phyloP scores from a whole-genome alignment of 495 filamentous ascomycete species.

The Chaetomium tenue region DNA sequence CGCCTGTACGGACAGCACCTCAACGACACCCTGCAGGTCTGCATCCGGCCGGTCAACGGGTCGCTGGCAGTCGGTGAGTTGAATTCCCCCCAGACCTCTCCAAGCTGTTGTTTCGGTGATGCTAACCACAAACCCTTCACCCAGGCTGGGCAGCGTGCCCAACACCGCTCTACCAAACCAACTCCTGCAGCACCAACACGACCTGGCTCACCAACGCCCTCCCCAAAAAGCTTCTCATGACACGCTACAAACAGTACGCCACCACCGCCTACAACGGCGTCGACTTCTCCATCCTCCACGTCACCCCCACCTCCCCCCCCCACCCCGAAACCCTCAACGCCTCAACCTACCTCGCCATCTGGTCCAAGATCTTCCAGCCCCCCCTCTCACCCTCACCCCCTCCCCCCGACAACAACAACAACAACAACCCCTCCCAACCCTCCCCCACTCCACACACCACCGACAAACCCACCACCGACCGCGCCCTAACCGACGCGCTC shows the following conservation, averaged over 20 bases:
- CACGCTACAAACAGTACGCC: slow-evolving; percentile 18
- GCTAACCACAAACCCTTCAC: background rate
- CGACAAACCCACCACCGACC: too few species aligned
- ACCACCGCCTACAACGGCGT: slow-evolving; percentile 12
- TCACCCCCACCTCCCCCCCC: background rate
- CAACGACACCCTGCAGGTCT: slow-evolving; percentile 11
- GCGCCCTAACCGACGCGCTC: background rate
- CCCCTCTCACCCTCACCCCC: too few species aligned
- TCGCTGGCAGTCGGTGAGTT: slow-evolving; percentile 6
- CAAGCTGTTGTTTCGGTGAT: background rate
- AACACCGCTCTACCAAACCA: background rate
- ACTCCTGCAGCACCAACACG: background rate
- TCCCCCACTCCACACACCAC: too few species aligned
- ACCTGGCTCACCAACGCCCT: slow-evolving; percentile 4
- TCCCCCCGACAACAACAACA: background rate
- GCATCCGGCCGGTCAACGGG: slow-evolving; percentile 8
- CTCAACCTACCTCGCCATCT: slow-evolving; percentile 6
- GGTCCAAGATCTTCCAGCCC: background rate
- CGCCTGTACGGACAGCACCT: slow-evolving; percentile 10
- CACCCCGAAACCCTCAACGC: slow-evolving; percentile 1
- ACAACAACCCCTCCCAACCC: background rate
- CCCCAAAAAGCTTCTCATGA: slow-evolving; percentile 13
- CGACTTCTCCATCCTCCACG: slow-evolving; percentile 16
- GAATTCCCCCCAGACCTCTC: background rate
- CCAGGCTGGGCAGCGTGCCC: slow-evolving; percentile 17